These are phyloP conservation scores for Botryotinia globosa DNA, from an alignment of 2,329 filamentous ascomycete species.

Conservation along the genomic window DNA sequence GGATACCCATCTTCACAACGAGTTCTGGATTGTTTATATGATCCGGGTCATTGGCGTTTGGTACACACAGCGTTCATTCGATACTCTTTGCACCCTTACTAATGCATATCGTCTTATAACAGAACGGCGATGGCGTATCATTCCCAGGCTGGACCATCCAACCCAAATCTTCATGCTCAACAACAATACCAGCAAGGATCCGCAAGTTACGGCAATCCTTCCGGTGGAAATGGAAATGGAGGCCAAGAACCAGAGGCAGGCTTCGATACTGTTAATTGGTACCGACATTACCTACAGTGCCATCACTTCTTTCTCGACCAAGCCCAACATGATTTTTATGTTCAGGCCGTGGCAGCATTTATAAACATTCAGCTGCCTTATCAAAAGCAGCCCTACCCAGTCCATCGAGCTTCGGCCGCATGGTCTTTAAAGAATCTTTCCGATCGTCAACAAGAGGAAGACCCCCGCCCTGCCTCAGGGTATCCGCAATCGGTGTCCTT, in stretches of 20 bases:
- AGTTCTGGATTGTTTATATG: not conserved
- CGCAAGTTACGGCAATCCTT: not conserved
- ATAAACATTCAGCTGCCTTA: conserved; percentile 90
- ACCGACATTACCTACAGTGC: conserved; percentile 86
- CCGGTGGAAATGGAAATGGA: not conserved
- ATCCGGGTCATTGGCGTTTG: not conserved
- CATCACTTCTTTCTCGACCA: conserved; percentile 88
- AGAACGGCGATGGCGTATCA: conserved; percentile 21
- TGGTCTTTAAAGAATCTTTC: conserved; percentile 39
- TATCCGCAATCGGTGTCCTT: conserved; percentile 57
- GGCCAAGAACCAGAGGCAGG: conserved; percentile 3
- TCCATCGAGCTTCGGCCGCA: conserved; percentile 42
- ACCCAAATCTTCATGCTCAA: conserved; percentile 12
- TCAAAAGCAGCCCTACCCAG: conserved; percentile 58
- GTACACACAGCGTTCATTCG: not conserved
- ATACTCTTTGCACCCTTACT: not conserved
- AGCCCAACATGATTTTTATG: conserved; percentile 76
- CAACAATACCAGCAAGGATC: conserved; percentile 12
- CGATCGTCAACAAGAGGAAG: conserved; percentile 32
- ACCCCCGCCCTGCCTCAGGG: conserved; percentile 21
- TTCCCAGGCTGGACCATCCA: conserved; percentile 21
- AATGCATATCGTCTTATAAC: conserved; percentile 7
- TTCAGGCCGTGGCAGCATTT: conserved; percentile 85
- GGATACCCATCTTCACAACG: not conserved
- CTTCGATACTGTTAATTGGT: conserved; percentile 89